Conservation (phyloP, 352 stramenopile species). For the Pythium biforme region DNA sequence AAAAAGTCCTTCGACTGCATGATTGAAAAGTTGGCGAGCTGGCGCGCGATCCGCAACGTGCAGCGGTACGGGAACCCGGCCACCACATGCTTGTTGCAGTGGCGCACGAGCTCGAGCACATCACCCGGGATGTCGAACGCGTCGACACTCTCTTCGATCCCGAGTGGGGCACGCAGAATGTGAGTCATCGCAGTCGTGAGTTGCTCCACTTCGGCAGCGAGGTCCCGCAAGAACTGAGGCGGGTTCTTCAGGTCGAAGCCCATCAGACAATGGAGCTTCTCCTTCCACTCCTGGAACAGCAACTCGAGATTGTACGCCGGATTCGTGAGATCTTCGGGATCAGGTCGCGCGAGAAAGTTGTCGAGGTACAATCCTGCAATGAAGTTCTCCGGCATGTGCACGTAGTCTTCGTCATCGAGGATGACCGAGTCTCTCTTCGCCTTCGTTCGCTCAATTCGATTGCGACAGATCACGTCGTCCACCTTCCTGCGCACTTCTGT, state of each 20-base stretch:
- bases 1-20: conserved; percentile 71
- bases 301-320: conserved; percentile 77
- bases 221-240: conserved; percentile 45
- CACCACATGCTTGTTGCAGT: conserved; percentile 74
- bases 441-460: conserved; percentile 65
- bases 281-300: conserved; percentile 72
- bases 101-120: conserved; percentile 68
- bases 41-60: conserved; percentile 56
- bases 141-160: conserved; percentile 72
- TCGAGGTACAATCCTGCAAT: conserved; percentile 74
- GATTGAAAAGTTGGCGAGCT: conserved; percentile 61
- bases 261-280: conserved; percentile 54
- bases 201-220: conserved; percentile 58
- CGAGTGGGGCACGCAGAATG: conserved; percentile 59
- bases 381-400: conserved; percentile 63
- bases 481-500: conserved; percentile 76
- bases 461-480: conserved; percentile 76
- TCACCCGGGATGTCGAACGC: conserved; percentile 66
- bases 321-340: conserved; percentile 73
- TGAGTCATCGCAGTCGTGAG: conserved; percentile 70
- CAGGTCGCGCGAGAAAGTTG: conserved; percentile 64
- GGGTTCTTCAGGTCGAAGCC: conserved; percentile 61
- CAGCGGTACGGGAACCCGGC: conserved; percentile 72
- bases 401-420: conserved; percentile 65
- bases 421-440: conserved; percentile 80